These are phyloP conservation scores for Penicillium capsulatum DNA, from an alignment of 2,329 filamentous ascomycete species.

Conservation along the genomic window DNA sequence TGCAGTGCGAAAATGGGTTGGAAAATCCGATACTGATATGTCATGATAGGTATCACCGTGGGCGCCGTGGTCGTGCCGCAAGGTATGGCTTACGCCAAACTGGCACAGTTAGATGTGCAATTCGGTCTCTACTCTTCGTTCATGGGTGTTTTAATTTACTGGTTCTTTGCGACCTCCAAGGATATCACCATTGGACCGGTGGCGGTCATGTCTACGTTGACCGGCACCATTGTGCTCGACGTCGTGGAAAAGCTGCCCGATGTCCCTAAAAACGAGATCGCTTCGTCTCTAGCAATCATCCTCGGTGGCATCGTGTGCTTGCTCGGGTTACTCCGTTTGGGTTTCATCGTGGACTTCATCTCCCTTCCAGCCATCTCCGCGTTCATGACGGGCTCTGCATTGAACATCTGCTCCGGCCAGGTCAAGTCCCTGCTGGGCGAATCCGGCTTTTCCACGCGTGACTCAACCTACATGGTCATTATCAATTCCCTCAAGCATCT, in stretches of 20 bases:
- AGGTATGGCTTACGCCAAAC: conserved; percentile 87
- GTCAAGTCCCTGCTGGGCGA: conserved; percentile 79
- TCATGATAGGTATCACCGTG: conserved; percentile 58
- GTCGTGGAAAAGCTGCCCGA: conserved; percentile 55
- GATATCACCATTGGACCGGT: conserved; percentile 84
- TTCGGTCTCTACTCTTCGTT: conserved; percentile 94
- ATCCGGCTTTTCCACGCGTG: conserved; percentile 65
- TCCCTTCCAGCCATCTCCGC: conserved; percentile 84
- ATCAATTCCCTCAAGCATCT: conserved; percentile 77
- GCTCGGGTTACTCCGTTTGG: conserved; percentile 73
- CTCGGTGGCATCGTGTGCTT: conserved; percentile 71
- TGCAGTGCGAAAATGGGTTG: neutral
- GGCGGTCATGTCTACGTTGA: conserved; percentile 88
- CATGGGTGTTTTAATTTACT: conserved; percentile 90
- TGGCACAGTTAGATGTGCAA: conserved; percentile 73
- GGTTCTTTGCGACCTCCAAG: conserved; percentile 97
- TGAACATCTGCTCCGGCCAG: conserved; percentile 83
- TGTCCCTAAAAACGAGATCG: conserved; percentile 61
- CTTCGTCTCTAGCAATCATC: conserved; percentile 73
- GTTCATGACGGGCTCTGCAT: conserved; percentile 94
- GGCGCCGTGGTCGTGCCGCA: conserved; percentile 87
- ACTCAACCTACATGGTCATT: conserved; percentile 73
- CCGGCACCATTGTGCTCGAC: conserved; percentile 72
- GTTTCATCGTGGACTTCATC: conserved; percentile 91
- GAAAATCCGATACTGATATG: no score